Evolutionary conservation across 2,329 filamentous ascomycete species (phyloP), one percentile per base, ranked within the genome.

Genomic region (Sporothrix inflata): DNA sequence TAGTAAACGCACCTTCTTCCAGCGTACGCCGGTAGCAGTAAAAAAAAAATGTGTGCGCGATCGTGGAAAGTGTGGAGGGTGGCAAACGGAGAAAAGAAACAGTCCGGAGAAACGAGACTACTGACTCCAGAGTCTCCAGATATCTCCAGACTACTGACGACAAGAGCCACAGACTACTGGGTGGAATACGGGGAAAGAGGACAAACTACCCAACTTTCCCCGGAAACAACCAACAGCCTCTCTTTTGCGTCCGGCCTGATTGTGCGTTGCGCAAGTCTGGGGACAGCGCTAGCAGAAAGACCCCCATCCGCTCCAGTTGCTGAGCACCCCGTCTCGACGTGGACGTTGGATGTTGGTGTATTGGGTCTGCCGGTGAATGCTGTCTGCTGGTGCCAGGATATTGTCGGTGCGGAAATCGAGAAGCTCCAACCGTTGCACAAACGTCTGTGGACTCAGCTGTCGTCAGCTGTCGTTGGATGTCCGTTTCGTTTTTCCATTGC

Each of bases 101-200:
- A 65, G 61, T 30, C 61, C 14, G 21, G 61, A 65, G 61, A 60
- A 34, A 47, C 14, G 40, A 27, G 40, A 42, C 61, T 65, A 65
- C 61, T 65, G 61, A 65, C 61, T 65, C 63, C 16, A 34, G 24
- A 47, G 11, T 66, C 42, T 66, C 42, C 19, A 66, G 27, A 66
- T 63, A 49, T 49, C 21, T 66, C 42, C 42, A 66, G 63, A 66
- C 63, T 49, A 66, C 63, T 66, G 63, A 66, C 42, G 63, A 66
- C 40, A 49, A 49, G 40, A 66, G 40, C 40, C 63, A 66, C 63
- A 66, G 24, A 45, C 63, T 66, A 66, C 42, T 66, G 24, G 9
- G 6, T 9, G 61, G 11, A 49, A 49, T 66, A 66, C 42, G 63
- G 63, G 63, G 42, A 49, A 66, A 49, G 63, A 63, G 24, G 21